Percentiles rank a stretch among this genome's conserved stretches.
Conservation (phyloP, 257 asterid genomes). For the Mentha longifolia region DNA sequence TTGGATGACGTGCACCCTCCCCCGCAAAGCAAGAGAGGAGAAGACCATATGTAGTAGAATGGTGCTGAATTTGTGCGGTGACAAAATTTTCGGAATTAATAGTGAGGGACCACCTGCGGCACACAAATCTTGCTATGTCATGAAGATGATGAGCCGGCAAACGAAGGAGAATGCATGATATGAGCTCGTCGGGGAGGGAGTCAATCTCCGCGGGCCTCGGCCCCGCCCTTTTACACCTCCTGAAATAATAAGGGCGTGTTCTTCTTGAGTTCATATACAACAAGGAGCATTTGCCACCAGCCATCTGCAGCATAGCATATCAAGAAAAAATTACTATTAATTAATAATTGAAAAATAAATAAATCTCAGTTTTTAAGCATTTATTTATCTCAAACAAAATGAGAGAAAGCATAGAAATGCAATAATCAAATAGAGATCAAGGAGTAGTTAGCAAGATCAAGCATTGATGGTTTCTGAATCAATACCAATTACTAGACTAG, state of each 20-base stretch:
- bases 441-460: too few relatives aligned
- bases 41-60: not conserved
- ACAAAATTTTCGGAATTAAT: not conserved
- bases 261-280: too few relatives aligned
- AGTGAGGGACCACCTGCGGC: slow-evolving; percentile 15
- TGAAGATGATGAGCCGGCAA: not conserved
- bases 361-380: too few relatives aligned
- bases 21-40: not conserved
- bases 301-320: not conserved
- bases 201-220: not conserved
- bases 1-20: not conserved
- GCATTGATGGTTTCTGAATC: too few relatives aligned
- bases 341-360: too few relatives aligned
- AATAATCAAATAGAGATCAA: too few relatives aligned
- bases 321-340: too few relatives aligned
- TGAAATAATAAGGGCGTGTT: not conserved
- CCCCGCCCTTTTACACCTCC: slow-evolving; percentile 1
- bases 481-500: too few relatives aligned
- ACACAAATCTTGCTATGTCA: slow-evolving; percentile 2
- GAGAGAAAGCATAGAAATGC: too few relatives aligned
- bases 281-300: too few relatives aligned
- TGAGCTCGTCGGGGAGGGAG: not conserved
- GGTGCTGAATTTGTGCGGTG: not conserved
- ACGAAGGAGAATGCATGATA: slow-evolving; percentile 1
- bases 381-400: too few relatives aligned